A percentile compares a stretch with the other conserved stretches of the same genome.
Evolutionary conservation across 2,329 filamentous ascomycete genomes (phyloP).

Genomic region (Microdochium bolleyi): DNA sequence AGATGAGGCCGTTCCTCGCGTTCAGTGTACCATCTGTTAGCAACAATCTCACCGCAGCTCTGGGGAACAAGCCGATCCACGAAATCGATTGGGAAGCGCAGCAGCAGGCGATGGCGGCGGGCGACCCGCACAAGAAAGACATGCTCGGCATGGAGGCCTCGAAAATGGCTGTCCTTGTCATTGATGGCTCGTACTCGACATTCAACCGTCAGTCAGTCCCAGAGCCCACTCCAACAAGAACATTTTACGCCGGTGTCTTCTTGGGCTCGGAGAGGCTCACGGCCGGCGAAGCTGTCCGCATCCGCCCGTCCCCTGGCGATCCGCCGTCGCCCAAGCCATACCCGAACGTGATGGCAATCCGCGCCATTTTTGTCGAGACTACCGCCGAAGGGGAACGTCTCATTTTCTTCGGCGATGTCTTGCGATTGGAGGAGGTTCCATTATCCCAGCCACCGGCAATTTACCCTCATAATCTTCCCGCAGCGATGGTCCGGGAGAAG

Average conservation of each 20-base stretch:
- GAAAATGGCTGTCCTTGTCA: constrained; percentile 39
- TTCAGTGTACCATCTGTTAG: constrained; percentile 38
- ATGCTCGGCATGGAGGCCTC: constrained; percentile 39
- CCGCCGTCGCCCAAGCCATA: background rate
- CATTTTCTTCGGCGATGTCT: constrained; percentile 17
- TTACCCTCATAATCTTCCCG: constrained; percentile 8
- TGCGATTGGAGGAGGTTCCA: constrained; percentile 12
- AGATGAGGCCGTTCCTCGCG: constrained; percentile 41
- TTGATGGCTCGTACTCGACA: constrained; percentile 41
- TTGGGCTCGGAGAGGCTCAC: constrained; percentile 42
- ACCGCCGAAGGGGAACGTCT: constrained; percentile 8
- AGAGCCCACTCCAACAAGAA: constrained; percentile 2
- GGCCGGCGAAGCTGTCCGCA: constrained; percentile 38
- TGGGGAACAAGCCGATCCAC: constrained; percentile 30
- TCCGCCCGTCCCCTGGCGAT: constrained; percentile 27
- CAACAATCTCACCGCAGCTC: constrained; percentile 19
- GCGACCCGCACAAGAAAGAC: constrained; percentile 29
- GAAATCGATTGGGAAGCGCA: constrained; percentile 33
- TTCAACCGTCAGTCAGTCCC: constrained; percentile 29
- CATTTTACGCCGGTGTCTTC: constrained; percentile 36
- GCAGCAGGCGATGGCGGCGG: constrained; percentile 19
- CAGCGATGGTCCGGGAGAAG: constrained; percentile 17
- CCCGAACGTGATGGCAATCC: constrained; percentile 25
- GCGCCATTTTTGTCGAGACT: constrained; percentile 22
- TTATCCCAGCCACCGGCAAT: constrained; percentile 3